These are phyloP conservation scores for Penicillium sp. DNA, from an alignment of 2,329 filamentous ascomycete genomes.

Conservation along the genomic window DNA sequence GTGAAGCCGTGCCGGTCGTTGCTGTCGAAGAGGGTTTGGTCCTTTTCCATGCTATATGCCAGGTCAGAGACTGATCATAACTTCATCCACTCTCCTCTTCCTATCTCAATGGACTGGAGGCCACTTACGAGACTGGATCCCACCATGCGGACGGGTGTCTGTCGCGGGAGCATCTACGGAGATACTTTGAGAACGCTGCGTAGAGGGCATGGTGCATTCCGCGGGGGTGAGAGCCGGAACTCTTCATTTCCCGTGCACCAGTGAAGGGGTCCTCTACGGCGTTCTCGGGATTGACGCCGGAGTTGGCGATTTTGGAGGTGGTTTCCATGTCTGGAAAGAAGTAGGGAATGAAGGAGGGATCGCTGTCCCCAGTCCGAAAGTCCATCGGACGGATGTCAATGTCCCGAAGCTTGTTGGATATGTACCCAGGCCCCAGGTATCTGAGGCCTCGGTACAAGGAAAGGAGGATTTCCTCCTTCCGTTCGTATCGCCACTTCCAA, in stretches of 20 bases:
- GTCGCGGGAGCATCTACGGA: not conserved
- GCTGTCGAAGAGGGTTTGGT: not conserved
- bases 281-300: not conserved
- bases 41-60: not conserved
- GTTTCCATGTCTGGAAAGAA: not conserved
- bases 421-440: not conserved
- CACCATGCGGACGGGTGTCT: not conserved
- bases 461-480: not conserved
- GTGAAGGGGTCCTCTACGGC: constrained; percentile 1
- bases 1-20: constrained; percentile 3
- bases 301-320: not conserved
- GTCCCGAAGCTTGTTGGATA: not conserved
- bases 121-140: not conserved
- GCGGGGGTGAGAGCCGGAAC: not conserved
- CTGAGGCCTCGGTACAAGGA: not conserved
- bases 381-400: constrained; percentile 1
- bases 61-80: not conserved
- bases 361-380: not conserved
- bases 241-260: not conserved
- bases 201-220: not conserved
- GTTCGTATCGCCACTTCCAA: not conserved
- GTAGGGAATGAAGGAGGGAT: not conserved
- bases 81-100: not conserved
- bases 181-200: not conserved
- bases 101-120: too few relatives aligned